Evolutionary conservation across 306 rosid genomes (phyloP), one percentile per base, ranked within the genome.

Genomic region (Trichosanthes truncata): DNA sequence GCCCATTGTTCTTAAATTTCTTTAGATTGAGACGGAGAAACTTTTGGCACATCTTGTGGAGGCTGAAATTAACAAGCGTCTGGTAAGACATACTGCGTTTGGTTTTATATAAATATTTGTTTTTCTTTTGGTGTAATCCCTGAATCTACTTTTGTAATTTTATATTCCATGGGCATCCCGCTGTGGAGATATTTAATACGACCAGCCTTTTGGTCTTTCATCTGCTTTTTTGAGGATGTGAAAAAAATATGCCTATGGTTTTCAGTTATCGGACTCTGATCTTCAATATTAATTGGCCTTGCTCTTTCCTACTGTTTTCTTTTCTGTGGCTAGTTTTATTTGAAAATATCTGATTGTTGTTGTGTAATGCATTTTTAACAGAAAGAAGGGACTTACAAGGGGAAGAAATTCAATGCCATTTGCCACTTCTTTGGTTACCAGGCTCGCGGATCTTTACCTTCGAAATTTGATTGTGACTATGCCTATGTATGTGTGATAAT

Each of bases 401-500:
- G 99, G 71, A 96, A 96, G 93, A 96, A 96, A 77, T 96, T 96
- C 78, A 96, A 87, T 80, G 97, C 99, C 53, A 96, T 96, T 83
- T 96, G 99, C 86, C 99, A 96, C 89, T 96, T 96, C 78, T 95
- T 95, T 33, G 99, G 99, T 78, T 95, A 95, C 84, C 99, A 95
- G 87, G 99, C 99, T 86, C 97, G 99, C 74, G 99, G 99, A 78
- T 96, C 99, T 49, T 86, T 96, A 74, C 97, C 99, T 36, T 96
- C 99, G 33, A 96, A 96, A 78, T 96, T 96, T 74, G 99, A 96
- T 78, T 93, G 97, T 81, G 99, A 96, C 85, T 96, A 96, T 79
- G 98, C 94, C 82, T 96, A 86, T 63, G 99, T 96, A 93, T 80
- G 97, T 80, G 97, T 78, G 69, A 74, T 49, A 73, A 48, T 49